These are phyloP conservation scores for Pulveroboletus ravenelii DNA, from an alignment of 768 basidiomycete genomes.

Conservation along the genomic window DNA sequence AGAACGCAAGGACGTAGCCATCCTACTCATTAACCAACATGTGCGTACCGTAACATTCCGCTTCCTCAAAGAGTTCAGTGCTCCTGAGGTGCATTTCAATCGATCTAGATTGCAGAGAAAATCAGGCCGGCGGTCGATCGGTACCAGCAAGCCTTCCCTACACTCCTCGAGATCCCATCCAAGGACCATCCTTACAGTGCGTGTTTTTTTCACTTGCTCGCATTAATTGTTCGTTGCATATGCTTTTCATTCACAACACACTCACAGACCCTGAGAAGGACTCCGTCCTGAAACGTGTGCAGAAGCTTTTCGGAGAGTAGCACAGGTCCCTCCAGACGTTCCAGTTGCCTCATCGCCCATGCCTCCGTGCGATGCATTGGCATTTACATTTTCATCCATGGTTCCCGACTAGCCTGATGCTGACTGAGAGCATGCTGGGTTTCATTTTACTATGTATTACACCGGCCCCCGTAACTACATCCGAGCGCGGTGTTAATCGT, in stretches of 20 bases:
- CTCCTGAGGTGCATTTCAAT: slow-evolving; percentile 11
- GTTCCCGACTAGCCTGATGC: slow-evolving; percentile 3
- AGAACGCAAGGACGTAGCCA: slow-evolving; percentile 90
- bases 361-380: slow-evolving; percentile 4
- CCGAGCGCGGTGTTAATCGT: slow-evolving; percentile 12
- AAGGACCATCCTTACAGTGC: slow-evolving; percentile 98
- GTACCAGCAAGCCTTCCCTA: slow-evolving; percentile 95
- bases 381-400: slow-evolving; percentile 6
- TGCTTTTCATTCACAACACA: slow-evolving; percentile 18
- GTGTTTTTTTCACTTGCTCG: slow-evolving; percentile 19
- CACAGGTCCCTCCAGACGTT: slow-evolving; percentile 12
- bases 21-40: slow-evolving; percentile 97
- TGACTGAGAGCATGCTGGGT: slow-evolving; percentile 21
- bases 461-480: slow-evolving; percentile 15
- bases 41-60: slow-evolving; percentile 41
- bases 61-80: not conserved
- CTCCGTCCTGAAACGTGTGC: slow-evolving; percentile 91
- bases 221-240: slow-evolving; percentile 1
- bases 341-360: slow-evolving; percentile 11
- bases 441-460: slow-evolving; percentile 26
- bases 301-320: slow-evolving; percentile 93
- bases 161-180: slow-evolving; percentile 94
- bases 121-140: slow-evolving; percentile 92
- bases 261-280: slow-evolving; percentile 87
- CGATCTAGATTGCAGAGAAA: slow-evolving; percentile 85